Base-by-base conservation (phyloP, 1,284 basidiomycete species). In the Moesziomyces sp. region DNA sequence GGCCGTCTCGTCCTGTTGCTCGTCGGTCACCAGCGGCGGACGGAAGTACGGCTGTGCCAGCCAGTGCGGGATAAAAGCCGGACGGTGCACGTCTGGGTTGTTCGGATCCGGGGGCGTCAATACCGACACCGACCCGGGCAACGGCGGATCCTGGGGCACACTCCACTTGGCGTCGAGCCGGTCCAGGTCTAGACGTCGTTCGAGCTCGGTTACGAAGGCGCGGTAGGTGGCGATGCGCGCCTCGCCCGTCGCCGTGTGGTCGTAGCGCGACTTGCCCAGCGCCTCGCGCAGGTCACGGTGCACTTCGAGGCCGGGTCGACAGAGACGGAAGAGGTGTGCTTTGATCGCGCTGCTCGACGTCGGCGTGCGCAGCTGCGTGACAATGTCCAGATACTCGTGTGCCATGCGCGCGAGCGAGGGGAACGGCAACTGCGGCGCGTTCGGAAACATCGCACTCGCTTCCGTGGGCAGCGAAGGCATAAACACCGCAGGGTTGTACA, bases 401-500 rank as follows among this genome's bases (percentile, higher is more conserved):
- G 94, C 93, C 11, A 98, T 87, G 24, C 87, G 84, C 4, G 89
- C 87, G 53, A 90, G 87, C 0, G 87, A 87, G 0, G 90, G 89
- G 74, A 93, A 90, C 0, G 86, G 78, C 38, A 72, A 10, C 10
- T 48, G 33, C 0, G 74, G 74, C 6, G 71, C 72, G 0, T 35
- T 26, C 0, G 77, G 77, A 50, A 75, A 77, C 58, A 70, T 59
- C 0, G 14, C 11, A 14, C 70, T 56, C 9, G 75, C 50, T 11
- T 45, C 45, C 1, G 43, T 56, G 0, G 67, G 57, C 11, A 59
- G 3, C 1, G 40, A 30, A 7, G 46, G 54, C 14, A 60, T 9
- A 76, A 98, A 97, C 13, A 98, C 83, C 0, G 93, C 90, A 0
- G 93, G 92, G 82, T 98, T 98, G 84, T 97, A 97, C 1, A 99